Base-by-base conservation (phyloP, 1,284 basidiomycete genomes). In the Papiliotrema fonsecae region DNA sequence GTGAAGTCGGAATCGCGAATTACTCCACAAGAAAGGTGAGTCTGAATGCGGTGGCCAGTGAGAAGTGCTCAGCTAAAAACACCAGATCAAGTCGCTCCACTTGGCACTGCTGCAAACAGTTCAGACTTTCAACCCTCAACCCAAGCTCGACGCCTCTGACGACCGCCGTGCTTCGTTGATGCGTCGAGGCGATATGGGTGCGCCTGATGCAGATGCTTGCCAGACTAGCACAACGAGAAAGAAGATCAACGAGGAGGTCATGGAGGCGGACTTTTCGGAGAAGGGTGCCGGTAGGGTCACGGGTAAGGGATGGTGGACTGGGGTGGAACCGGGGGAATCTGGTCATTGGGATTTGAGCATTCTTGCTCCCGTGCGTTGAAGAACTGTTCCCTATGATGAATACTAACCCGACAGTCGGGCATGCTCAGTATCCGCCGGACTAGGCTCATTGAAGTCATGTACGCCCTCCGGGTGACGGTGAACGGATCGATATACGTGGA, bases 251-350 rank as follows among this genome's bases (percentile, higher is more conserved):
- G 83, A 85, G 60, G 79, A 80, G 28, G 74, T 76, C 1, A 77
- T 90, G 24, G 81, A 85, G 60, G 82, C 85, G 63, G 70, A 72
- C 53, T 61, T 61, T 40, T 58, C 59, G 27, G 81, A 83, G 11
- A 79, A 85, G 49, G 78, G 79, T 39, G 80, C 80, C 21, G 74
- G 81, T 2, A 79, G 81, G 56, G 84, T 86, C 5, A 90, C 87
- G 32, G 85, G 86, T 4, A 85, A 83, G 62, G 87, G 88, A 0
- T 91, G 87, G 85, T 93, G 89, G 88, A 78, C 82, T 2, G 89
- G 89, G 7, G 82, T 92, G 6, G 75, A 77, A 18, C 75, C 84
- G 5, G 82, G 82, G 0, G 81, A 85, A 56, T 75, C 77, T 2
- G 70, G 67, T 16, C 64, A 67, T 66, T 79, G 47, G 79, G 82